Base-by-base conservation (phyloP, 176 grass and related monocot species). In the Paspalum vaginatum region DNA sequence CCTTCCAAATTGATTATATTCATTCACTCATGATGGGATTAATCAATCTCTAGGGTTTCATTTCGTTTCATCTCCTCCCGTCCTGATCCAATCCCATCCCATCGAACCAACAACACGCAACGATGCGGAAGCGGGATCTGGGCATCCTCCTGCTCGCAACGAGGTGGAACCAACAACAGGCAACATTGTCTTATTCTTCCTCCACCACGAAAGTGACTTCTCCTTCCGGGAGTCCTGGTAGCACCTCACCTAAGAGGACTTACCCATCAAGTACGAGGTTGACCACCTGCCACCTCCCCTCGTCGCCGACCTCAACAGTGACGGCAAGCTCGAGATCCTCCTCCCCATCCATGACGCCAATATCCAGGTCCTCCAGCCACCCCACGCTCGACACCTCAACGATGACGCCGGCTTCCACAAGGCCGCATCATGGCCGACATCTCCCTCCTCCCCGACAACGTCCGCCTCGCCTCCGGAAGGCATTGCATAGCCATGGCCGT, bases 161-260 rank as follows among this genome's bases (percentile, higher is more conserved):
- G n/a, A n/a, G n/a, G n/a, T n/a, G n/a, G n/a, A n/a, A n/a, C n/a
- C n/a, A n/a, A n/a, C n/a, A n/a, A n/a, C n/a, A n/a, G n/a, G n/a
- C 60, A 89, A 95, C 61, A 92, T 90, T 81, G 81, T 98, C 67
- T 98, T 98, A 86, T 98, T 98, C 92, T 98, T 90, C 20, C 86
- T 98, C 41, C 90, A 98, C 92, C 95, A 98, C 78, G 95, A 95
- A 38, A 88, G 95, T 39, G 92, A 98, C 81, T 94, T 98, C 77
- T 91, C 90, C 11, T 95, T 98, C 82, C 85, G 76, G 59, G 96
- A 98, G 86, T 87, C 96, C 22, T 98, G 96, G 92, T 91, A 91
- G 76, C 96, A 98, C 76, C 83, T 98, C 68, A 78, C 88, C 41
- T 92, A 98, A 37, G 86, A 91, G 13, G 96, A 94, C 42, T 95